Conservation (phyloP, 331 rosid genomes). For the Saraca asoca region DNA sequence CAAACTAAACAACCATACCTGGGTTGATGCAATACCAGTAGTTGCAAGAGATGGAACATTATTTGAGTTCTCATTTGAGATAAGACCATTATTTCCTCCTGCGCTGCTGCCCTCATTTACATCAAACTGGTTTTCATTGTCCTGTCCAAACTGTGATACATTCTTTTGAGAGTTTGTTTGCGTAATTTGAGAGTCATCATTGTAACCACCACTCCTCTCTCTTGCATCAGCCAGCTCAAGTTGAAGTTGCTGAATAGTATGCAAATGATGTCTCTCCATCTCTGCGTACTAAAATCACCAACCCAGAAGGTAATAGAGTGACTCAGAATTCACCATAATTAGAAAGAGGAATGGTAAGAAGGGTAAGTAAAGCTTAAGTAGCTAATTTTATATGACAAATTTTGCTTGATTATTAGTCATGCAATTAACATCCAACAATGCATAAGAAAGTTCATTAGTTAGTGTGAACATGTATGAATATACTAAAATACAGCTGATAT, state of each 20-base stretch:
- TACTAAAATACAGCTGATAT: background rate
- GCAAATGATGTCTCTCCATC: slow-evolving; percentile 90
- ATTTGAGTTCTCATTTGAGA: slow-evolving; percentile 71
- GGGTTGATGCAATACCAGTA: slow-evolving; percentile 58
- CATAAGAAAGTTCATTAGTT: slow-evolving; percentile 10
- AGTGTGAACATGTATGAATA: background rate
- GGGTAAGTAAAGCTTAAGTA: background rate
- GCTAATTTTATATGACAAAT: slow-evolving; percentile 4
- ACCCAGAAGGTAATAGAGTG: slow-evolving; percentile 30
- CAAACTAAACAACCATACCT: slow-evolving; percentile 49
- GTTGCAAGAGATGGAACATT: slow-evolving; percentile 62
- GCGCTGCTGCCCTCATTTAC: slow-evolving; percentile 58
- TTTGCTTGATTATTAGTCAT: background rate
- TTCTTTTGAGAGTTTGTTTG: slow-evolving; percentile 59
- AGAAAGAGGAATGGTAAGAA: slow-evolving; percentile 15
- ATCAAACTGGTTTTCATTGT: slow-evolving; percentile 68
- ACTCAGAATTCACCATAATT: slow-evolving; percentile 27
- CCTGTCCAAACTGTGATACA: slow-evolving; percentile 66
- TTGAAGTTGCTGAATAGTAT: slow-evolving; percentile 84
- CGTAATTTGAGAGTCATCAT: slow-evolving; percentile 61
- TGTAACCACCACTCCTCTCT: slow-evolving; percentile 72
- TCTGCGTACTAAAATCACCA: slow-evolving; percentile 70
- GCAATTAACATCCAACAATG: slow-evolving; percentile 22
- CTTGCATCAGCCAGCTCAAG: slow-evolving; percentile 84
- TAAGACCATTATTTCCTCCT: slow-evolving; percentile 57